These are phyloP conservation scores for Otatea glauca DNA, from an alignment of 176 grass and related monocot species.

Conservation along the genomic window DNA sequence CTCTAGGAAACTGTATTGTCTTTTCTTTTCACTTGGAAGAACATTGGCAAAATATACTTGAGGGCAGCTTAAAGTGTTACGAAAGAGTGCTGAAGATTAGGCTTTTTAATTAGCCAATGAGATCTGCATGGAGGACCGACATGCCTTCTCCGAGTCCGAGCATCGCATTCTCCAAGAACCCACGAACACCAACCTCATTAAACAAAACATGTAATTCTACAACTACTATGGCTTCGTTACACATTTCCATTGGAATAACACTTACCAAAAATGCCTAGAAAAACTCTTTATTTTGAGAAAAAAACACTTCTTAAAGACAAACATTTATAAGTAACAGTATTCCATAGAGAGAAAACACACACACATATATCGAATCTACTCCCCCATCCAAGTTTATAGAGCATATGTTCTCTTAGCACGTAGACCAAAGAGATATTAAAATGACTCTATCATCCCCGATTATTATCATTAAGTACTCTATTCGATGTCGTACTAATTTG, in stretches of 20 bases:
- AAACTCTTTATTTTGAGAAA: not conserved
- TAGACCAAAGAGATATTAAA: too few species aligned
- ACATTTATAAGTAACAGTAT: not conserved
- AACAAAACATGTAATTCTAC: constrained; percentile 4
- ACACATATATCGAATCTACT: not conserved
- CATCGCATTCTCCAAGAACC: constrained; percentile 50
- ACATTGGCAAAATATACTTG: not conserved
- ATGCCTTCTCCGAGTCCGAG: constrained; percentile 38
- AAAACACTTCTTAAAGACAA: not conserved
- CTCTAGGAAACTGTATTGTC: not conserved
- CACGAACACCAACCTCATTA: constrained; percentile 33
- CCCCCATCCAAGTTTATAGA: too few species aligned
- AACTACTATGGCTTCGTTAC: not conserved
- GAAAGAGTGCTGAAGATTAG: constrained; percentile 39
- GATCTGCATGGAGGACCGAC: constrained; percentile 33
- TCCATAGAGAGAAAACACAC: not conserved
- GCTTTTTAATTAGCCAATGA: constrained; percentile 40
- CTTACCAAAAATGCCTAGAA: not conserved
- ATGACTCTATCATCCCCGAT: too few species aligned
- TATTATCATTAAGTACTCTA: too few species aligned
- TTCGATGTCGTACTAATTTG: too few species aligned
- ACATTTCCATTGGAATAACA: not conserved
- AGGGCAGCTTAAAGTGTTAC: constrained; percentile 6
- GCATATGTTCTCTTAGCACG: too few species aligned
- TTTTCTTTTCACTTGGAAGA: constrained; percentile 22